phyloP scores from a whole-genome alignment of 108 stramenopile genomes.

The Skeletonema marinoi region DNA sequence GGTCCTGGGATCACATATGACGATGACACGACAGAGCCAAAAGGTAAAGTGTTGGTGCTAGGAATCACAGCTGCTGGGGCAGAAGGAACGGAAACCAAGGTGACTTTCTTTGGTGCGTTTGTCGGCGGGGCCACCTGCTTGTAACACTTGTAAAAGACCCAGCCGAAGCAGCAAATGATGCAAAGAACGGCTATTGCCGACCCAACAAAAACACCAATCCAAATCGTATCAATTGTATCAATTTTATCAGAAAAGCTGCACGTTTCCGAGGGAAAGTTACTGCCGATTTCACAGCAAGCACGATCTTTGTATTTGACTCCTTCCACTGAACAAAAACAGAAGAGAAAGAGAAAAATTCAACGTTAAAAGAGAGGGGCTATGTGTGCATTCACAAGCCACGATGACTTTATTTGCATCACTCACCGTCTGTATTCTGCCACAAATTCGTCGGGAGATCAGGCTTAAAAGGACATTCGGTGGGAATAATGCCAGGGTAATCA shows the following conservation, averaged over 20 bases:
- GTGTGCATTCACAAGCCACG: background rate
- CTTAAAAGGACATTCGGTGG: constrained; percentile 14
- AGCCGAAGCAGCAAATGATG: background rate
- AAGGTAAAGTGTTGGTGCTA: background rate
- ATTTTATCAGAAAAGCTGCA: background rate
- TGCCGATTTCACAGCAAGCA: constrained; percentile 25
- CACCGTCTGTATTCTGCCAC: constrained; percentile 35
- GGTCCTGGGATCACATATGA: background rate
- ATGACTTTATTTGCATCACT: background rate
- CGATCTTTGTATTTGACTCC: constrained; percentile 16
- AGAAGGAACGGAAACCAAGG: background rate
- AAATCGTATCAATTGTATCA: background rate
- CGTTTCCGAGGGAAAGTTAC: background rate
- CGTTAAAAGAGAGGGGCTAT: background rate
- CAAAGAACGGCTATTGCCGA: background rate
- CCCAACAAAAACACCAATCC: background rate
- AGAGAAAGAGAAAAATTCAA: background rate
- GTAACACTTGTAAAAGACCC: background rate
- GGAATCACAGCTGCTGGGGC: background rate
- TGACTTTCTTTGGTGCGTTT: background rate
- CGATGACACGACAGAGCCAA: background rate
- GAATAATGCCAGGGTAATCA: constrained; percentile 14
- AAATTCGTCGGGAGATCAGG: constrained; percentile 20
- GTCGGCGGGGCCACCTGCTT: background rate
- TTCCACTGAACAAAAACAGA: background rate